Evolutionary conservation across 345 rosid species (phyloP), one percentile per base, ranked within the genome.

Genomic region (Geranium rotundifolium): DNA sequence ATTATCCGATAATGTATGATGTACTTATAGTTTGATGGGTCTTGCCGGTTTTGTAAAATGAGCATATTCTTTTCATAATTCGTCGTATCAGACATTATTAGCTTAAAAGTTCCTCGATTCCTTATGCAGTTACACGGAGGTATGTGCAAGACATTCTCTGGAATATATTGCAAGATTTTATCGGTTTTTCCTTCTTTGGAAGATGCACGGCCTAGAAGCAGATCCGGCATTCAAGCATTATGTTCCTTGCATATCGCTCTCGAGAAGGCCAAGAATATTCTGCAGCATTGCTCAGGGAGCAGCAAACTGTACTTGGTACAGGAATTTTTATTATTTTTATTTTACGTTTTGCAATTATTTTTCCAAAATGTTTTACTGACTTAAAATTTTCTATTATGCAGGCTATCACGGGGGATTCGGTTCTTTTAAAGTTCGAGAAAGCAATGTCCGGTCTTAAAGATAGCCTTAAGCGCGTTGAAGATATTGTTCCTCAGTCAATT

Each of bases 151-250:
- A 77, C 76, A 49, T 80, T 93, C 64, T 86, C 92, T 16, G 82
- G 72, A 67, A 76, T 81, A 69, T 82, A 85, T 54, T 85, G 96
- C 75, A 86, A 88, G 71, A 80, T 86, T 56, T 57, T 85, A 59
- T 79, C 88, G 4, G 71, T 88, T 72, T 90, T 95, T 70, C 99
- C 99, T 5, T 83, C 87, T 5, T 73, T 95, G 78, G 99, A 95
- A 84, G 99, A 84, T n/a, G 91, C 95, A 69, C 77, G 96, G 60
- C 99, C 99, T 61, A 78, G 96, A 75, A 95, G 97, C 78, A 95
- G 78, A 80, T 88, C 97, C 58, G 99, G 99, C 63, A 90, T 95
- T 71, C 97, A 90, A 17, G 92, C 97, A 55, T 71, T 95, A 61
- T 95, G 99, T 66, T 85, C 93, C 34, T 81, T 95, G 77, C 97